A percentile compares a stretch with the other conserved stretches of the same genome.
These are phyloP conservation scores for Beauveria varroae DNA, from an alignment of 2,329 filamentous ascomycete species.

Conservation along the genomic window DNA sequence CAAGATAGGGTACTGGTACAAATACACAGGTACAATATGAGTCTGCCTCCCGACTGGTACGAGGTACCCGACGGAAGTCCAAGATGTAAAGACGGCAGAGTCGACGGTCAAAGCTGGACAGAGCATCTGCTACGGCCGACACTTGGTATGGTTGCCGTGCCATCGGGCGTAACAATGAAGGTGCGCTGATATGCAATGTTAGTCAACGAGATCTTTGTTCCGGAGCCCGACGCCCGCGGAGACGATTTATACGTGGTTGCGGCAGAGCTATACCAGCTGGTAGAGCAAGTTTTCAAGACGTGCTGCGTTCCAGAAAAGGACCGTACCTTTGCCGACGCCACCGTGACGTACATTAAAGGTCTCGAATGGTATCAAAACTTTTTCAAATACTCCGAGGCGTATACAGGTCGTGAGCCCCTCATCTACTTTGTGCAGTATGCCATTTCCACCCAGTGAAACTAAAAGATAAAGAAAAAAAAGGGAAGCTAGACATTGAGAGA, in stretches of 20 bases:
- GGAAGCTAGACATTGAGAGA: too few species aligned
- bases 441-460: background rate
- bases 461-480: background rate
- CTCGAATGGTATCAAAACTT: constrained; percentile 7
- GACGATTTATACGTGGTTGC: background rate
- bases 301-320: background rate
- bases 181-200: background rate
- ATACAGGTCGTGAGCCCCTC: background rate
- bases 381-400: background rate
- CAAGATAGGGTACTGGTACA: background rate
- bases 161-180: too few species aligned
- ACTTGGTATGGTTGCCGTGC: background rate
- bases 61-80: background rate
- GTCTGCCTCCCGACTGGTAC: background rate
- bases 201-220: background rate
- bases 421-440: background rate
- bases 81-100: too few species aligned
- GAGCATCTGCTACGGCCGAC: background rate
- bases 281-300: background rate
- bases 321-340: background rate
- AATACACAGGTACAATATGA: background rate
- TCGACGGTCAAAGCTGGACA: background rate
- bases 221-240: background rate
- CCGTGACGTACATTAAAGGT: background rate
- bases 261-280: background rate